Evolutionary conservation across 176 grass and related monocot species (phyloP).

Genomic region (Rhynchospora pubera): DNA sequence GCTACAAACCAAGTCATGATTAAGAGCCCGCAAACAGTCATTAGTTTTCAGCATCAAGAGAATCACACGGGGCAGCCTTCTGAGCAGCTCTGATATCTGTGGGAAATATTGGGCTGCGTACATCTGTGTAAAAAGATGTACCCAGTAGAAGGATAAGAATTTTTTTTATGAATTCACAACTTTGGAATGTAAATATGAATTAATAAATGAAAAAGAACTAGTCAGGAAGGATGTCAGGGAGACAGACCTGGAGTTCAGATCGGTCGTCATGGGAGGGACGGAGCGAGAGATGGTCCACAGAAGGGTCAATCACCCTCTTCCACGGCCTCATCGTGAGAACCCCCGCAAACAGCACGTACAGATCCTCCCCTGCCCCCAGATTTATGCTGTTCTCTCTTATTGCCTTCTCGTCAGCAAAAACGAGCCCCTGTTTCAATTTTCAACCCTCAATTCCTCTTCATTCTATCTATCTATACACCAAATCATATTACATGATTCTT

Average conservation of each 20-base stretch:
- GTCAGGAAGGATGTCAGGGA: neutral
- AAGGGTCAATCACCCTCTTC: constrained; percentile 78
- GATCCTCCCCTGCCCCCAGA: constrained; percentile 87
- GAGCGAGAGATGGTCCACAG: constrained; percentile 69
- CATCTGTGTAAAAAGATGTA: constrained; percentile 37
- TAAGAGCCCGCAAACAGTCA: constrained; percentile 81
- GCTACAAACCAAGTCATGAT: constrained; percentile 65
- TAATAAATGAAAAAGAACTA: neutral
- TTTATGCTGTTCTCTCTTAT: constrained; percentile 81
- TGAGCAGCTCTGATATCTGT: constrained; percentile 81
- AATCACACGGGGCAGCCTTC: constrained; percentile 80
- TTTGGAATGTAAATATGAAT: neutral
- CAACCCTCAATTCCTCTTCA: neutral
- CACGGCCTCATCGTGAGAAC: constrained; percentile 92
- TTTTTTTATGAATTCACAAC: neutral
- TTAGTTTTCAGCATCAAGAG: constrained; percentile 99
- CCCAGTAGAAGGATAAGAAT: constrained; percentile 8
- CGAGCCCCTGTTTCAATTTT: constrained; percentile 45
- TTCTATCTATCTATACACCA: constrained; percentile 9
- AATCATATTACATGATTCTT: constrained; percentile 7
- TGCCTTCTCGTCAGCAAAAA: constrained; percentile 59
- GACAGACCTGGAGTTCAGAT: constrained; percentile 72
- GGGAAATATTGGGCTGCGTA: constrained; percentile 68
- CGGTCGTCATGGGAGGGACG: constrained; percentile 36
- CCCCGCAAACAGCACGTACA: constrained; percentile 71